Evolutionary conservation across 169 alveolate genomes (phyloP).

Genomic region (Cryptosporidium felis): DNA sequence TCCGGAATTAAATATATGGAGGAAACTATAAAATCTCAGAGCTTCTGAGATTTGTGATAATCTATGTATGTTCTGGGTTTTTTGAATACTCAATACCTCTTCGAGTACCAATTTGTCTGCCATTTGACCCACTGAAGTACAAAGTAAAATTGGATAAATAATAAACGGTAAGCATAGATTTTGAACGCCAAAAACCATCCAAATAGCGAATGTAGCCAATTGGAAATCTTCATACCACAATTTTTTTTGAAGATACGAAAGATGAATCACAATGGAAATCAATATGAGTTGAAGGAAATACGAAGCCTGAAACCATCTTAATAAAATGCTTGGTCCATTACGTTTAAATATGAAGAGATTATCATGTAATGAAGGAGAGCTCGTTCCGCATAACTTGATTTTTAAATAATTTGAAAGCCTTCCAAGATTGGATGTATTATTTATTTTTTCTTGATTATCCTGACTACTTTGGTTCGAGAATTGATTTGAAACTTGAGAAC

Average conservation of each 20-base stretch:
- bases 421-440: not conserved
- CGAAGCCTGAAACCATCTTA: slow-evolving; percentile 70
- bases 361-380: slow-evolving; percentile 59
- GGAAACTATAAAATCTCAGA: slow-evolving; percentile 46
- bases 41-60: slow-evolving; percentile 48
- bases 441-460: not conserved
- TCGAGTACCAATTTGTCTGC: slow-evolving; percentile 58
- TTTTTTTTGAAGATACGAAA: slow-evolving; percentile 46
- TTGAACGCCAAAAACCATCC: slow-evolving; percentile 53
- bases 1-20: slow-evolving; percentile 25
- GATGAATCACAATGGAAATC: slow-evolving; percentile 56
- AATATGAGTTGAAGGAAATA: slow-evolving; percentile 51
- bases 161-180: slow-evolving; percentile 54
- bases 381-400: slow-evolving; percentile 39
- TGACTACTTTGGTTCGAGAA: slow-evolving; percentile 14
- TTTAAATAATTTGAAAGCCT: slow-evolving; percentile 10
- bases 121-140: slow-evolving; percentile 71
- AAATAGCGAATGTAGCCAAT: slow-evolving; percentile 42
- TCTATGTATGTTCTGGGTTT: slow-evolving; percentile 51
- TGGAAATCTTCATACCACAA: slow-evolving; percentile 51
- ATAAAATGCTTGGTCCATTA: slow-evolving; percentile 42
- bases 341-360: slow-evolving; percentile 37
- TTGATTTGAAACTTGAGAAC: slow-evolving; percentile 11
- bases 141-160: slow-evolving; percentile 34
- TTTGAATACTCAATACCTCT: slow-evolving; percentile 48